These are phyloP conservation scores for Pleurozium schreberi DNA, from an alignment of 225 moss, liverwort and hornwort genomes.

Conservation along the genomic window DNA sequence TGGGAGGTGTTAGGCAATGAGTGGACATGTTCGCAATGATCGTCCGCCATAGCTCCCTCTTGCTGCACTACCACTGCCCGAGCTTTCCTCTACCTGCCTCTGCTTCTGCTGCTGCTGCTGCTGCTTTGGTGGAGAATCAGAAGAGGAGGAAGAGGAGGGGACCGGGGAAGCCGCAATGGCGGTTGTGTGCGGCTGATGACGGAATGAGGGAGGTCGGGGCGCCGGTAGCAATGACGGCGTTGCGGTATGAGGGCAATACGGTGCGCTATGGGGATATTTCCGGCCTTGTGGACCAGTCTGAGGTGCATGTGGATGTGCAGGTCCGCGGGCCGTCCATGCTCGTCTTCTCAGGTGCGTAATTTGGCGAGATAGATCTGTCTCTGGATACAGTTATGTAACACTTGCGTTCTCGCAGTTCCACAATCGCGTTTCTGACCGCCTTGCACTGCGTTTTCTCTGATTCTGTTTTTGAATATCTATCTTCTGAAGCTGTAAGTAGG, in stretches of 20 bases:
- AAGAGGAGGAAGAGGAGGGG: neutral
- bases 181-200: neutral
- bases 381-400: neutral
- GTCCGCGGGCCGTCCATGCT: conserved; percentile 52
- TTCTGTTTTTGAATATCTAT: neutral
- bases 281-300: conserved; percentile 24
- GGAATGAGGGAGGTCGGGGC: neutral
- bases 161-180: neutral
- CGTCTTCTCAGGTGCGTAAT: conserved; percentile 39
- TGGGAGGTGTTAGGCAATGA: conserved; percentile 15
- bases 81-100: neutral
- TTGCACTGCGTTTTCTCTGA: neutral
- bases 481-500: neutral
- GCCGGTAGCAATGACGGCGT: conserved; percentile 18
- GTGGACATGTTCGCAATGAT: conserved; percentile 26
- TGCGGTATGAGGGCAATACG: conserved; percentile 19
- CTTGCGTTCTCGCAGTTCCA: neutral
- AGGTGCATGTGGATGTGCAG: conserved; percentile 39
- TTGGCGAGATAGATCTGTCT: neutral
- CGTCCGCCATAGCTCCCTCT: conserved; percentile 17
- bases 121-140: neutral
- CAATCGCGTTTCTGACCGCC: neutral
- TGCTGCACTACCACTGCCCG: neutral
- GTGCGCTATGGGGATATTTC: conserved; percentile 30
- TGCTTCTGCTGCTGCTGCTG: neutral